Percentiles rank a stretch among this genome's conserved stretches.
These are phyloP conservation scores for Cyclostephanos tholiformis DNA, from an alignment of 108 stramenopile genomes.

Conservation along the genomic window DNA sequence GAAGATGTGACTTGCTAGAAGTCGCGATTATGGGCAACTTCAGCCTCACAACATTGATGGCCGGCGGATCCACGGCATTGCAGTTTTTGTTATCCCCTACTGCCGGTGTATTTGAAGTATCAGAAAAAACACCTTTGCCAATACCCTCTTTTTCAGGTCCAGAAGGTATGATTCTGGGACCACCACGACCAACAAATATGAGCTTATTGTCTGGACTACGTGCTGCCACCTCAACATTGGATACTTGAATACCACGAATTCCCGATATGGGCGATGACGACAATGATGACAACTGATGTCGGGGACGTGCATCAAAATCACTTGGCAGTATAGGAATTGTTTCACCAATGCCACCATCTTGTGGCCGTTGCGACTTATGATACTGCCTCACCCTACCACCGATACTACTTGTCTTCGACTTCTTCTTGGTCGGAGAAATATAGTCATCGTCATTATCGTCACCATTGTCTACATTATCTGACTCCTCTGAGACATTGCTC, in stretches of 20 bases:
- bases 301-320: not conserved
- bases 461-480: slow-evolving; percentile 12
- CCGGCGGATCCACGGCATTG: not conserved
- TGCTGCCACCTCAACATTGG: slow-evolving; percentile 5
- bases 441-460: slow-evolving; percentile 7
- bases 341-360: too few species aligned
- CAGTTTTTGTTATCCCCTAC: not conserved
- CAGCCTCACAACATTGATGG: not conserved
- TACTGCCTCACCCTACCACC: too few species aligned
- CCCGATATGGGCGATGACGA: not conserved
- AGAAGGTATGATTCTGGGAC: not conserved
- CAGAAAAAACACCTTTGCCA: not conserved
- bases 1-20: not conserved
- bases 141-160: not conserved
- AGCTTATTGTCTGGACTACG: not conserved
- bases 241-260: slow-evolving; percentile 2
- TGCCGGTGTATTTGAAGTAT: not conserved
- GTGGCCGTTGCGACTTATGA: not conserved
- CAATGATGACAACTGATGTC: not conserved
- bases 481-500: not conserved
- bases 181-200: not conserved
- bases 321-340: not conserved
- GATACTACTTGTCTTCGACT: not conserved
- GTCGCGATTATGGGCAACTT: not conserved
- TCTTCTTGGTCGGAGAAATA: not conserved